Conservation (phyloP, 2,329 filamentous ascomycete species). For the Pseudogymnoascus sp. region DNA sequence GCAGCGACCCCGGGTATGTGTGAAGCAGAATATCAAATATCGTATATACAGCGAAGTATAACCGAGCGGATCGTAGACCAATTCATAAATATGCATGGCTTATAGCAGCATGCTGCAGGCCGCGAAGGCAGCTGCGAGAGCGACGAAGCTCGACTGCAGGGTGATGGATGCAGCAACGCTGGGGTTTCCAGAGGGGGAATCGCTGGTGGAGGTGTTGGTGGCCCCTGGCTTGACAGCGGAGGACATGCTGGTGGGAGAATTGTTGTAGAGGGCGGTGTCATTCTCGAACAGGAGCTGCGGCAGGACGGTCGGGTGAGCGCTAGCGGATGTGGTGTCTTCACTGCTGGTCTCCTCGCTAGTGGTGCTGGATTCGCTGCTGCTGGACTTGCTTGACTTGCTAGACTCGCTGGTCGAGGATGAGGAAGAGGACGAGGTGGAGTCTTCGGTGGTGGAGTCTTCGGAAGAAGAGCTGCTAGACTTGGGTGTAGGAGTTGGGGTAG, state of each 20-base stretch:
- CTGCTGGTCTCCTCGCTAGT: not conserved
- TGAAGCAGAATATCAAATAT: not conserved
- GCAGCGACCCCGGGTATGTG: not conserved
- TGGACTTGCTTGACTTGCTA: not conserved
- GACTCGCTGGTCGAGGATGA: not conserved
- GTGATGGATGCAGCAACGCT: not conserved
- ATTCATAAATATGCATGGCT: not conserved
- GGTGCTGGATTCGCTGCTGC: not conserved
- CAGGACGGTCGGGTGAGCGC: not conserved
- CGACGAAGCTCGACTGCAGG: not conserved
- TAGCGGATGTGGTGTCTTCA: not conserved
- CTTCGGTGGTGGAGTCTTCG: not conserved
- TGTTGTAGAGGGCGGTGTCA: not conserved
- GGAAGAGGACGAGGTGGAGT: not conserved
- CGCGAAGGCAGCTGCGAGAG: not conserved
- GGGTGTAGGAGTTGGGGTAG: slow-evolving; percentile 14
- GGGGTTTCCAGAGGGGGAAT: not conserved
- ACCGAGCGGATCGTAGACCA: not conserved
- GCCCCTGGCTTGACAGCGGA: not conserved
- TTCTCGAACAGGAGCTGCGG: not conserved
- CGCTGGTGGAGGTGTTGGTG: not conserved
- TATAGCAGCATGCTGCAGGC: not conserved
- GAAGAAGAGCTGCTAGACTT: not conserved
- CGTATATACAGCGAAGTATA: not conserved
- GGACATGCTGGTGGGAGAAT: not conserved